phyloP scores from a whole-genome alignment of 495 filamentous ascomycete genomes.

The Melanomma pulvis-pyrius region DNA sequence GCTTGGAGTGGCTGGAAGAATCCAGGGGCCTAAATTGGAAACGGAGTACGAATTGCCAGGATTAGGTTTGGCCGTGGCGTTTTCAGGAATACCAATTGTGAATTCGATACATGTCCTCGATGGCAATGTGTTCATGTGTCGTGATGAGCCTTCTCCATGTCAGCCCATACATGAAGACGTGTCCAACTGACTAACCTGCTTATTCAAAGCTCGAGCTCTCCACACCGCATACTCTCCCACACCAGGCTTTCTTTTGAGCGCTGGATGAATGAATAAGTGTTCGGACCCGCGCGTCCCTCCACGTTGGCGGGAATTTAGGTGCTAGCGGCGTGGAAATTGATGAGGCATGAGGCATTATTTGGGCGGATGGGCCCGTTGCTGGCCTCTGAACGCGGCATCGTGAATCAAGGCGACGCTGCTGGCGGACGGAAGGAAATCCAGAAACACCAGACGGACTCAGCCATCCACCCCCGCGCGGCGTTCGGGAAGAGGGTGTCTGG shows the following conservation, averaged over 20 bases:
- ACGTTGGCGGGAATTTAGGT: neutral
- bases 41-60: neutral
- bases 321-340: conserved; percentile 1
- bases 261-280: neutral
- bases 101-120: neutral
- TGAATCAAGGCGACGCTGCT: conserved; percentile 2
- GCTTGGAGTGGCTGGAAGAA: too few species aligned
- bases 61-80: neutral
- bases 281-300: neutral
- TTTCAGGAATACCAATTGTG: neutral
- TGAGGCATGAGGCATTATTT: conserved; percentile 6
- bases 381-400: neutral
- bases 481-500: neutral
- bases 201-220: too few species aligned
- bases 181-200: neutral
- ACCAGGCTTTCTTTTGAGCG: neutral
- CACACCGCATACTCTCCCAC: too few species aligned
- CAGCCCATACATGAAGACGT: neutral
- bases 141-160: neutral
- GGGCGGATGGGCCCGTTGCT: neutral
- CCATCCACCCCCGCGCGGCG: conserved; percentile 7
- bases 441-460: neutral
- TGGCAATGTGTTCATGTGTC: neutral
- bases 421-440: neutral
- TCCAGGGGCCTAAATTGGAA: neutral